Base-by-base conservation (phyloP, 352 stramenopile species). In the Pythium graminicola region DNA sequence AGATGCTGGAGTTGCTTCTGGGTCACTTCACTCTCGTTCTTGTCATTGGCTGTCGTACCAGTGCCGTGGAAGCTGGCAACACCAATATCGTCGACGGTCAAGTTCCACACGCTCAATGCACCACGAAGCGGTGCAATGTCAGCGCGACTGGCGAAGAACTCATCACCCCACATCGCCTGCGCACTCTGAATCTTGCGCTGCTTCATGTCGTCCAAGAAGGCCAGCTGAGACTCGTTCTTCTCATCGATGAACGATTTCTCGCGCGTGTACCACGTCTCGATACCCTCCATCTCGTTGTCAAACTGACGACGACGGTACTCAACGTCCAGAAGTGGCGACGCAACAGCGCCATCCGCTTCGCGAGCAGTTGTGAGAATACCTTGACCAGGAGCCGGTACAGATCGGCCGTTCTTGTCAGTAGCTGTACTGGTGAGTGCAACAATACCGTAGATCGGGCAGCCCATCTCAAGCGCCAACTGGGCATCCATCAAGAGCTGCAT, bases 401-500 rank as follows among this genome's bases (percentile, higher is more conserved):
- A 93, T 14, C 85, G 76, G 7, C 83, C 85, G 46, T 79, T 90
- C 70, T 95, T 95, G 67, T 95, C 85, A 2, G 83, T 93, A 22
- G 83, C 85, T 4, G 85, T 95, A 69, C 80, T 93, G 3, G 80
- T 84, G 7, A 92, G 63, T 4, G 84, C 85, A 14, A 95, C 64
- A 9, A 95, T 73, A 38, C 63, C 81, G 58, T 94, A 93, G 57
- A 95, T 95, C 17, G 85, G 83, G 35, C 76, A 72, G 22, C 82
- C 83, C 76, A 95, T 94, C 48, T 94, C 85, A 6, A 95, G 56
- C 19, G 85, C 85, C 5, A 95, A 69, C 40, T 92, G 72, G 2
- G 81, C 85, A 33, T 93, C 81, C 85, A 94, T 95, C 29, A 95
- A 61, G 10, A 95, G 46, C 61, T 95, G 85, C 51, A 91, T 94